phyloP scores from a whole-genome alignment of 331 rosid species.

The Quercus lobata region DNA sequence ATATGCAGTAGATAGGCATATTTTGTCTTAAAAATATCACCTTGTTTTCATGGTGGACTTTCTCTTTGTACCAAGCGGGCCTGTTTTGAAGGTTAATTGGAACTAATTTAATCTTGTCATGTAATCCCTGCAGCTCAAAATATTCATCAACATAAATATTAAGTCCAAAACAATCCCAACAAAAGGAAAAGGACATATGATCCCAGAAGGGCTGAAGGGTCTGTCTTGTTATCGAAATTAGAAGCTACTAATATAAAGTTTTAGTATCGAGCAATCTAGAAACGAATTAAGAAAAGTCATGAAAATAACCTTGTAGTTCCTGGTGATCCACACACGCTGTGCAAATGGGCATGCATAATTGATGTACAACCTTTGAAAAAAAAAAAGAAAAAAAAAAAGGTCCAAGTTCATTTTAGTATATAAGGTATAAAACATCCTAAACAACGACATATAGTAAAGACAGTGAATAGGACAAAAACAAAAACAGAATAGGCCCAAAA shows the following conservation, averaged over 20 bases:
- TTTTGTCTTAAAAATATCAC: conserved; percentile 15
- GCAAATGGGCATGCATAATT: conserved; percentile 47
- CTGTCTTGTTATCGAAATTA: neutral
- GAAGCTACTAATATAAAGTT: neutral
- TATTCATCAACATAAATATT: neutral
- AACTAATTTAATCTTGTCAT: conserved; percentile 42
- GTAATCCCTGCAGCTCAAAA: conserved; percentile 30
- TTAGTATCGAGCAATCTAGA: neutral
- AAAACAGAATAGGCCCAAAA: neutral
- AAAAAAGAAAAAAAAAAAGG: neutral
- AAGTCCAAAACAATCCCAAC: neutral
- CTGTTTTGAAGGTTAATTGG: conserved; percentile 34
- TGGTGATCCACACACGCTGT: conserved; percentile 62
- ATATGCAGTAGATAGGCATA: neutral
- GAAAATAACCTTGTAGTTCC: conserved; percentile 51
- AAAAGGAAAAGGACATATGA: neutral
- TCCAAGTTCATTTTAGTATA: neutral
- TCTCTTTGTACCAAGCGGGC: conserved; percentile 60
- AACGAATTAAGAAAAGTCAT: neutral
- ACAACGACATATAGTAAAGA: neutral
- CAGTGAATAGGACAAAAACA: neutral
- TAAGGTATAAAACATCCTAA: too few species aligned
- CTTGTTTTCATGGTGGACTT: conserved; percentile 64
- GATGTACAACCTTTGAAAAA: conserved; percentile 36
- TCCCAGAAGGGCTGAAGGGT: neutral